phyloP scores from a whole-genome alignment of 805 yeast genomes.

The Starmerella cellae region DNA sequence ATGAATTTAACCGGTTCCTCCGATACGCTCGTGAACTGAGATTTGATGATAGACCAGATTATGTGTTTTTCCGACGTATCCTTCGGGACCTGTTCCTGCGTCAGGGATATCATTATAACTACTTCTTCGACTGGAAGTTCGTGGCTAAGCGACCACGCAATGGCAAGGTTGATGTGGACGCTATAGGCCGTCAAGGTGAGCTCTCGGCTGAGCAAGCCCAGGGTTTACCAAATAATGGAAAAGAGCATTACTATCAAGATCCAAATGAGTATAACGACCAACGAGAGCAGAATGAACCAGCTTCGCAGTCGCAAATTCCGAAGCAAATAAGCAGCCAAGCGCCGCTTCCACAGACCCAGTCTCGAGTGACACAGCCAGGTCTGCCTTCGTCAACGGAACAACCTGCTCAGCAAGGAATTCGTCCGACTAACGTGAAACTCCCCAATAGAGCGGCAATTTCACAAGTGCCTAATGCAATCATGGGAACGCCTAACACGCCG shows the following conservation, averaged over 20 bases:
- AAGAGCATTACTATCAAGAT: slow-evolving; percentile 12
- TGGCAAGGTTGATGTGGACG: not conserved
- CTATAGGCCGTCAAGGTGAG: not conserved
- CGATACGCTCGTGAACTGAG: slow-evolving; percentile 79
- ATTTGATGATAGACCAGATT: slow-evolving; percentile 95
- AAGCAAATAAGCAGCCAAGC: not conserved
- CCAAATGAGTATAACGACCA: slow-evolving; percentile 2
- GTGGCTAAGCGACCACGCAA: slow-evolving; percentile 13
- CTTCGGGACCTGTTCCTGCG: slow-evolving; percentile 80
- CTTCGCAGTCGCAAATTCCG: not conserved
- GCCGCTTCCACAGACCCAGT: not conserved
- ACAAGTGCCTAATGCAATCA: not conserved
- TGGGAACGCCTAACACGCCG: not conserved
- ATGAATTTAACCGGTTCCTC: slow-evolving; percentile 77
- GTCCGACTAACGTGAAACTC: not conserved
- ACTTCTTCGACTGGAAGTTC: slow-evolving; percentile 80
- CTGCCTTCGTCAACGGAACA: not conserved
- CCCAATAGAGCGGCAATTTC: not conserved
- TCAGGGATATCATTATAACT: slow-evolving; percentile 83
- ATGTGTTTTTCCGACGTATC: slow-evolving; percentile 71
- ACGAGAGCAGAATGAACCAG: not conserved
- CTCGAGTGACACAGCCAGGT: not conserved
- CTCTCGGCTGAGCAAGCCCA: slow-evolving; percentile 3
- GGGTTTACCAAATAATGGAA: slow-evolving; percentile 8
- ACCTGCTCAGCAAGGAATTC: not conserved